Conservation (phyloP, 2,329 filamentous ascomycete species). For the Colletotrichum simmondsii region DNA sequence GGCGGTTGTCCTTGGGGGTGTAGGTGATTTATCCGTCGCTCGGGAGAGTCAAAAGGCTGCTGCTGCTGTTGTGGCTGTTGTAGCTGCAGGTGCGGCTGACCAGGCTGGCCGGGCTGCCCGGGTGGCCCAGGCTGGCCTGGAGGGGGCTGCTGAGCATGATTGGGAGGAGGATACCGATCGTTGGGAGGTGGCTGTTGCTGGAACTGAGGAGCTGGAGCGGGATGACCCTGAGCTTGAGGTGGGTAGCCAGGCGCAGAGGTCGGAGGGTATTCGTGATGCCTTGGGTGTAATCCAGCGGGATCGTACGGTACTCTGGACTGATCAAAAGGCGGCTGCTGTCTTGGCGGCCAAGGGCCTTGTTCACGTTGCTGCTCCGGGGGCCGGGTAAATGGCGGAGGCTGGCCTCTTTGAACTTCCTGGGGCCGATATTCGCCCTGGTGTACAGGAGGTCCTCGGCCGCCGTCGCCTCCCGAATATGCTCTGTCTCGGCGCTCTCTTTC, state of each 20-base stretch:
- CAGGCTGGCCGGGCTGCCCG: conserved; percentile 10
- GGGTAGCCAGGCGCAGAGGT: conserved; percentile 51
- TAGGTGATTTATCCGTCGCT: conserved; percentile 40
- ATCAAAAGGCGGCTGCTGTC: conserved; percentile 51
- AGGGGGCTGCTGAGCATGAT: conserved; percentile 47
- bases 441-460: conserved; percentile 54
- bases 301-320: conserved; percentile 55
- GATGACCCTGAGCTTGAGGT: conserved; percentile 42
- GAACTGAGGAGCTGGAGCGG: conserved; percentile 38
- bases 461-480: conserved; percentile 61
- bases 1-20: conserved; percentile 46
- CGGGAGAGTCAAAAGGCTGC: conserved; percentile 44
- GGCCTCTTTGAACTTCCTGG: conserved; percentile 45
- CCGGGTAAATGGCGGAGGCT: conserved; percentile 54
- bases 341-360: conserved; percentile 39
- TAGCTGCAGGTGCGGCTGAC: background rate
- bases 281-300: conserved; percentile 52
- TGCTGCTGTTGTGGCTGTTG: conserved; percentile 38
- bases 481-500: conserved; percentile 57
- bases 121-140: conserved; percentile 41
- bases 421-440: conserved; percentile 59
- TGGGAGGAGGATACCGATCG: conserved; percentile 52
- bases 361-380: conserved; percentile 54
- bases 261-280: conserved; percentile 60
- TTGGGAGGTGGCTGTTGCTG: conserved; percentile 43